Evolutionary conservation across 2,329 filamentous ascomycete genomes (phyloP), one percentile per base, ranked within the genome.

Genomic region (Cordyceps pruinosa): DNA sequence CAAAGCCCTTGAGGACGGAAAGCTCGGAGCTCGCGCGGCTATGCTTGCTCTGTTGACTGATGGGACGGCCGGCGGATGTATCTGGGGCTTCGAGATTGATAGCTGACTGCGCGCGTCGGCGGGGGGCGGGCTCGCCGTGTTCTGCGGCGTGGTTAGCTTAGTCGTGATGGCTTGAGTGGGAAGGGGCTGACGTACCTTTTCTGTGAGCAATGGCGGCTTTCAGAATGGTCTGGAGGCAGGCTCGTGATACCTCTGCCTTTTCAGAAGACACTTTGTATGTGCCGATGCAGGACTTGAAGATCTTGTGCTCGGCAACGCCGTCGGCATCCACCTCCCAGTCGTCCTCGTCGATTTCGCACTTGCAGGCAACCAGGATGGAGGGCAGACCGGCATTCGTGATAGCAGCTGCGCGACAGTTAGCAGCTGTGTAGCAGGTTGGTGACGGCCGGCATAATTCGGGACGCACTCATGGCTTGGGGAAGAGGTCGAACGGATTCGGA

Each of bases 311-410:
- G 47, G 80, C 75, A 44, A 94, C 79, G 56, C 75, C 80, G 28
- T 84, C 78, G 15, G 87, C 82, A 66, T 93, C 85, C 57, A 95
- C 78, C 67, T 90, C 82, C 66, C 88, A 85, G 59, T 84, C 76
- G 58, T 82, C 80, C 61, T 86, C 82, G 48, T 87, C 85, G 51
- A 85, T 82, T 70, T 97, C 93, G 75, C 90, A 96, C 77, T 97
- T 97, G 70, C 87, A 93, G 56, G 90, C 90, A 52, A 95, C 89
- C 42, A 97, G 81, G 61, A 93, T 80, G 54, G 87, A 88, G 9
- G 92, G 90, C 39, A 96, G 73, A 25, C 81, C 80, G 19, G 87
- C 85, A 64, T 86, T 87, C 58, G 84, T 82, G 52, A 96, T 78
- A 42, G 87, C 86, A 73, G 84, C 91, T 95, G 70, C 65, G 51